These are phyloP conservation scores for Orbilia oligospora DNA, from an alignment of 2,329 filamentous ascomycete genomes.

Conservation along the genomic window DNA sequence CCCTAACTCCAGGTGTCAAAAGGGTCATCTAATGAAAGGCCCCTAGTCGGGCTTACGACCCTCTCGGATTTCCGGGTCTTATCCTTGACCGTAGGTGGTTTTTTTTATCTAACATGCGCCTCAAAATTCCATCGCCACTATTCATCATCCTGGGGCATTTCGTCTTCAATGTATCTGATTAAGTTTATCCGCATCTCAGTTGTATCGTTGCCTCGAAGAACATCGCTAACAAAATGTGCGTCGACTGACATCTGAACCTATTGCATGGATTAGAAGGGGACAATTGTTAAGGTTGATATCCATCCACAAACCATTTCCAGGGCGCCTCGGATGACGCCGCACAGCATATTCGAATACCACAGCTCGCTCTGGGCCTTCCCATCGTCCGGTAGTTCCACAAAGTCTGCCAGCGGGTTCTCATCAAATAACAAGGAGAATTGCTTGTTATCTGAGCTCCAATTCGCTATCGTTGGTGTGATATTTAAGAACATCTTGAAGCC, in stretches of 20 bases:
- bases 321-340: conserved; percentile 89
- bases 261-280: conserved; percentile 1
- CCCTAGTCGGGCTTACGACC: neutral
- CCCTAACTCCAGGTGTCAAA: conserved; percentile 13
- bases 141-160: conserved; percentile 96
- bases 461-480: conserved; percentile 90
- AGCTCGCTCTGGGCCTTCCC: conserved; percentile 94
- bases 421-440: conserved; percentile 97
- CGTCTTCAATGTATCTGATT: conserved; percentile 95
- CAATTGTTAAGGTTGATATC: neutral
- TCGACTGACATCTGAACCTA: conserved; percentile 96
- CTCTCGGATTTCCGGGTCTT: neutral
- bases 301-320: conserved; percentile 86
- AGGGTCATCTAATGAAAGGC: neutral
- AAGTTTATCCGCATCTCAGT: conserved; percentile 97
- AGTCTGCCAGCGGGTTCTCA: conserved; percentile 96
- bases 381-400: conserved; percentile 96
- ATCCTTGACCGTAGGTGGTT: neutral
- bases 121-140: conserved; percentile 67
- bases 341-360: conserved; percentile 98
- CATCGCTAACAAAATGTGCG: conserved; percentile 94
- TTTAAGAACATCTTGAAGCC: conserved; percentile 99
- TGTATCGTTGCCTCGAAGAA: conserved; percentile 91
- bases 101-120: no score
- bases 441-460: conserved; percentile 96